Percentiles rank a stretch among this genome's conserved stretches.
Evolutionary conservation across 2,329 filamentous ascomycete species (phyloP).

Genomic region (Aspergillus novoparasiticus): DNA sequence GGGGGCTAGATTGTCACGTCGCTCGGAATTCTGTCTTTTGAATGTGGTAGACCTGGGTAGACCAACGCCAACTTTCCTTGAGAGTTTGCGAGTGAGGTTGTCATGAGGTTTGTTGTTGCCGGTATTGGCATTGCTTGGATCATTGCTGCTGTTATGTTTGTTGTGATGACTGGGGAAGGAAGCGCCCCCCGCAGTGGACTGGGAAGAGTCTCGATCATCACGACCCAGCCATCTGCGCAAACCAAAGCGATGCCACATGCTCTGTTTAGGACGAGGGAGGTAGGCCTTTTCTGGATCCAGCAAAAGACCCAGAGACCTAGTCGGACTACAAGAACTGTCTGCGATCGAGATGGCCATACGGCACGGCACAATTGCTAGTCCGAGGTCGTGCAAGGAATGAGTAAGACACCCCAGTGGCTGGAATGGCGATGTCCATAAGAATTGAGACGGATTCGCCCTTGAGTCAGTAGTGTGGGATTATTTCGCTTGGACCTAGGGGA

Average conservation of each 20-base stretch:
- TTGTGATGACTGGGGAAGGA: conserved; percentile 11
- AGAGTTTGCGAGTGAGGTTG: conserved; percentile 39
- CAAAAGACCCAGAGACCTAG: conserved; percentile 37
- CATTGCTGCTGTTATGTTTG: conserved; percentile 12
- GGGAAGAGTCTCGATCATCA: conserved; percentile 39
- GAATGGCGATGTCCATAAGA: conserved; percentile 42
- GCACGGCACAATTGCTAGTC: conserved; percentile 31
- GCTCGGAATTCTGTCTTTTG: conserved; percentile 80
- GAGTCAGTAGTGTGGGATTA: conserved; percentile 10
- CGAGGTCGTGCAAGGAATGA: conserved; percentile 34
- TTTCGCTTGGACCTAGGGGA: conserved; percentile 4
- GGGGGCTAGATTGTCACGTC: conserved; percentile 71
- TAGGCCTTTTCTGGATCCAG: conserved; percentile 37
- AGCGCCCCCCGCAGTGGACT: conserved; percentile 22
- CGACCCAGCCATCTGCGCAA: conserved; percentile 46
- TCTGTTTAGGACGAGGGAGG: conserved; percentile 40
- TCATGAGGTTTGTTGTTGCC: conserved; percentile 28
- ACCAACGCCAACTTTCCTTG: conserved; percentile 68
- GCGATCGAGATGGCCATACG: conserved; percentile 47
- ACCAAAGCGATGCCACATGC: conserved; percentile 50
- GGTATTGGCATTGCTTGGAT: conserved; percentile 19
- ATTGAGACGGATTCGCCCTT: conserved; percentile 21
- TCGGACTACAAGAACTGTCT: conserved; percentile 40
- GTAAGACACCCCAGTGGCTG: conserved; percentile 38
- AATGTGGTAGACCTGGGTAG: conserved; percentile 78